Conservation (phyloP, 148 eudicot species). For the Rheum nobile region DNA sequence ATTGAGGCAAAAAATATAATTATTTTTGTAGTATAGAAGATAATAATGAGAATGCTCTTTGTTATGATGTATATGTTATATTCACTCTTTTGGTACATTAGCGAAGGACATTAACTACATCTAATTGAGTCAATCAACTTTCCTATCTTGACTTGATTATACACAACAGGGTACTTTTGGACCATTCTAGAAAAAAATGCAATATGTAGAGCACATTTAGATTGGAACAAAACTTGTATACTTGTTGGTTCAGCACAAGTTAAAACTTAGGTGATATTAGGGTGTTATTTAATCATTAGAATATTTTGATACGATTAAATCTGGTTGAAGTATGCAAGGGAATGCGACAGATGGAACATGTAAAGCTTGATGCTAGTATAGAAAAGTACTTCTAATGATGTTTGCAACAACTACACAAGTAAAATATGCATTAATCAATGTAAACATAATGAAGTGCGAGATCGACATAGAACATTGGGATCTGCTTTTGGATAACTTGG, state of each 20-base stretch:
- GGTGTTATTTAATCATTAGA: neutral
- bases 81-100: neutral
- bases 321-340: neutral
- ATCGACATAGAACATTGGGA: neutral
- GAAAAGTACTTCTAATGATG: neutral
- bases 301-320: too few relatives aligned
- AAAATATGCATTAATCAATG: neutral
- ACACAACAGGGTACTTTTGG: neutral
- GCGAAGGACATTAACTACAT: neutral
- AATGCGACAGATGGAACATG: neutral
- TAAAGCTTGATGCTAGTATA: neutral
- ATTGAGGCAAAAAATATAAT: too few relatives aligned
- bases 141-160: neutral
- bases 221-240: neutral
- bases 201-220: neutral
- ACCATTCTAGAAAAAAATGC: neutral
- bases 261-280: neutral
- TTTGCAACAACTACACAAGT: too few relatives aligned
- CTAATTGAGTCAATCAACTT: neutral
- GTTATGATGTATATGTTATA: neutral
- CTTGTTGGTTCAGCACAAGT: too few relatives aligned
- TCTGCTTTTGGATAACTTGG: neutral
- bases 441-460: neutral
- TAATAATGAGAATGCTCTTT: too few relatives aligned
- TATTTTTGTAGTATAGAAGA: too few relatives aligned